These are phyloP conservation scores for Calycina marina DNA, from an alignment of 2,329 filamentous ascomycete species.

Conservation along the genomic window DNA sequence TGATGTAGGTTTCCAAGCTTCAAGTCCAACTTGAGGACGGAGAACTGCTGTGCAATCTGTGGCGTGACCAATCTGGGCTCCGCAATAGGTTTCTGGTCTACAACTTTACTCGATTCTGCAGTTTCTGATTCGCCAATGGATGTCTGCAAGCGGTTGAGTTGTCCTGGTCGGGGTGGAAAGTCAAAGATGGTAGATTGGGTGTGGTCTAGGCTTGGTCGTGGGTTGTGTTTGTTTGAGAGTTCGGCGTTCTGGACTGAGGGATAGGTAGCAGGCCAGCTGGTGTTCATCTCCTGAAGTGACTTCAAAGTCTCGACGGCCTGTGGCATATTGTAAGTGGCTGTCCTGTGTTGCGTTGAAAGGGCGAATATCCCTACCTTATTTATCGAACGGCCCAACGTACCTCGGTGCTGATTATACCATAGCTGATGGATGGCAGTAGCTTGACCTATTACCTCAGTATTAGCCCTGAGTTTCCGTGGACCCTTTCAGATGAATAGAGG, in stretches of 20 bases:
- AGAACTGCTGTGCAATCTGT: slow-evolving; percentile 91
- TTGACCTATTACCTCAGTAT: slow-evolving; percentile 30
- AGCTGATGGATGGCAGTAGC: slow-evolving; percentile 83
- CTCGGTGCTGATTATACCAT: slow-evolving; percentile 87
- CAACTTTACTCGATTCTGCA: slow-evolving; percentile 59
- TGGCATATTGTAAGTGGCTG: neutral
- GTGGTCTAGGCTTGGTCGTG: slow-evolving; percentile 48
- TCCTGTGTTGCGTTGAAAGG: neutral
- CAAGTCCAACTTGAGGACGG: slow-evolving; percentile 83
- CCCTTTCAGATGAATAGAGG: too few relatives aligned
- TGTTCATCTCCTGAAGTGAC: slow-evolving; percentile 76
- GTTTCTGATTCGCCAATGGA: slow-evolving; percentile 41
- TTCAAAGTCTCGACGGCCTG: slow-evolving; percentile 64
- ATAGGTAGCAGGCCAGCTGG: slow-evolving; percentile 88
- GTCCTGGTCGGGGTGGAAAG: slow-evolving; percentile 32
- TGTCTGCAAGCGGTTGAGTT: slow-evolving; percentile 57
- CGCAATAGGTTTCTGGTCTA: slow-evolving; percentile 41
- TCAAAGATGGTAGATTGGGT: slow-evolving; percentile 38
- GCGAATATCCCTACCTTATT: slow-evolving; percentile 40
- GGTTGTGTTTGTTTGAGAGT: slow-evolving; percentile 28
- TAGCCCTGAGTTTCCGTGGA: too few relatives aligned
- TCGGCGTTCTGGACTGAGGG: slow-evolving; percentile 62
- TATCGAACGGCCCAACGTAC: slow-evolving; percentile 75
- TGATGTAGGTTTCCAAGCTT: slow-evolving; percentile 81
- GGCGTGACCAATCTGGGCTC: slow-evolving; percentile 81